Percentiles rank a stretch among this genome's conserved stretches.
These are phyloP conservation scores for Kurtzmaniella quercitrusa DNA, from an alignment of 1,139 yeast species.

Conservation along the genomic window DNA sequence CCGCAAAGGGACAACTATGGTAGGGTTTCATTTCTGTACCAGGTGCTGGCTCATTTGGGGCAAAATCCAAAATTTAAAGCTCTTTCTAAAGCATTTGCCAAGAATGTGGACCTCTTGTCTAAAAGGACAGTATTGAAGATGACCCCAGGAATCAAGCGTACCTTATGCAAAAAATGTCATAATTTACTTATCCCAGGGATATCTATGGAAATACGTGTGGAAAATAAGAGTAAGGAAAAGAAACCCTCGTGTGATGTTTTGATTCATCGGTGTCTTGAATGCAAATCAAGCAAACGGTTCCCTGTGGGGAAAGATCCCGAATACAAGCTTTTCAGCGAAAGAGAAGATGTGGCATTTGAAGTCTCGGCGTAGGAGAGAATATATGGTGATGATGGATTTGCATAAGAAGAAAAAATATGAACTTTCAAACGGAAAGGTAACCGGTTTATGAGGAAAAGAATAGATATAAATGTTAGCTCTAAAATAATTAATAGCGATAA, in stretches of 20 bases:
- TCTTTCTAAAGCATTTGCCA: slow-evolving; percentile 47
- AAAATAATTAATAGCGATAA: too few species aligned
- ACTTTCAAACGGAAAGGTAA: too few species aligned
- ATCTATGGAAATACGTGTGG: slow-evolving; percentile 28
- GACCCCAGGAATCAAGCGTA: slow-evolving; percentile 58
- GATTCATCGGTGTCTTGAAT: slow-evolving; percentile 23
- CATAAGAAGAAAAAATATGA: neutral
- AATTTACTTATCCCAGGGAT: slow-evolving; percentile 46
- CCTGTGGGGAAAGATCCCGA: slow-evolving; percentile 33
- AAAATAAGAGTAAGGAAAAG: slow-evolving; percentile 23
- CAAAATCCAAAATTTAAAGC: slow-evolving; percentile 19
- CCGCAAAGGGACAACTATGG: slow-evolving; percentile 59
- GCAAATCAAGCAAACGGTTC: slow-evolving; percentile 25
- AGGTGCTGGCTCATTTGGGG: slow-evolving; percentile 36
- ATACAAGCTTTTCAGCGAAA: slow-evolving; percentile 27
- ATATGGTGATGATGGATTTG: too few species aligned
- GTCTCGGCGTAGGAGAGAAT: neutral
- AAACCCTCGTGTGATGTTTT: slow-evolving; percentile 30
- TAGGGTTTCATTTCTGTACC: slow-evolving; percentile 54
- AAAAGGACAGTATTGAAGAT: slow-evolving; percentile 61
- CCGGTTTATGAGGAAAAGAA: neutral
- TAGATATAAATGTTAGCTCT: too few species aligned
- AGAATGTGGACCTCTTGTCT: slow-evolving; percentile 48
- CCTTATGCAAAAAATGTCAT: slow-evolving; percentile 57
- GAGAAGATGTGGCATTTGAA: slow-evolving; percentile 15